Conservation (phyloP, 2,329 filamentous ascomycete genomes). For the Pseudogymnoascus destructans region DNA sequence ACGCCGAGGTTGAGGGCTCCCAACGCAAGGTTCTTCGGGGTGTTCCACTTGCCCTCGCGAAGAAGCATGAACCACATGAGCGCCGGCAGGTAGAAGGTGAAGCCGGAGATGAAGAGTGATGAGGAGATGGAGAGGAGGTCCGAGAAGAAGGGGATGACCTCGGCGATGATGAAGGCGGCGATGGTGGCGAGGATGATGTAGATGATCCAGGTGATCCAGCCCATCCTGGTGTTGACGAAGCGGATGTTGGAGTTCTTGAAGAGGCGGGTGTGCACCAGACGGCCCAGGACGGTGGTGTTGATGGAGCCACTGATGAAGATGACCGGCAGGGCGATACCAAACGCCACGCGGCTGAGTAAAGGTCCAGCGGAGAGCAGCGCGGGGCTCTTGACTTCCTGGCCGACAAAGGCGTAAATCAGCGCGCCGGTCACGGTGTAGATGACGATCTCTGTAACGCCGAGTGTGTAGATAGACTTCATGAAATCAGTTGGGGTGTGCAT, state of each 20-base stretch:
- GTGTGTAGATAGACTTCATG: conserved; percentile 31
- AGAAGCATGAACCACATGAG: conserved; percentile 22
- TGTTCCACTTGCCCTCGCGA: conserved; percentile 20
- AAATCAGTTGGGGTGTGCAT: conserved; percentile 27
- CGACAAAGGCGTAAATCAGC: conserved; percentile 48
- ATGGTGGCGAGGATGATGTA: conserved; percentile 34
- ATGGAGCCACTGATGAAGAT: conserved; percentile 51
- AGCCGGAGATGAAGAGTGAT: conserved; percentile 21
- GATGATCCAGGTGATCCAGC: conserved; percentile 30
- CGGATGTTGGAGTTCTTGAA: conserved; percentile 18
- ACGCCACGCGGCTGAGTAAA: conserved; percentile 42
- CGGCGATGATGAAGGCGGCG: conserved; percentile 42
- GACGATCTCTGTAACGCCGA: conserved; percentile 38
- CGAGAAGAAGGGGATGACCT: conserved; percentile 44
- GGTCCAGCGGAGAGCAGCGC: conserved; percentile 42
- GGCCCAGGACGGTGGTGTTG: conserved; percentile 39
- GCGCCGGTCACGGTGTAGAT: conserved; percentile 45
- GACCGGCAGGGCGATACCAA: conserved; percentile 45
- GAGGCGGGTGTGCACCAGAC: conserved; percentile 21
- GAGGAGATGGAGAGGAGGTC: conserved; percentile 30
- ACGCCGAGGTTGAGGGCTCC: conserved; percentile 16
- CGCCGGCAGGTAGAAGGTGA: conserved; percentile 22
- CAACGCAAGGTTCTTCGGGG: conserved; percentile 17
- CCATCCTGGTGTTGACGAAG: conserved; percentile 19
- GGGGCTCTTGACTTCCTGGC: conserved; percentile 40